A percentile compares a stretch with the other conserved stretches of the same genome.
These are phyloP conservation scores for Ogataea allantospora DNA, from an alignment of 805 yeast genomes.

Conservation along the genomic window DNA sequence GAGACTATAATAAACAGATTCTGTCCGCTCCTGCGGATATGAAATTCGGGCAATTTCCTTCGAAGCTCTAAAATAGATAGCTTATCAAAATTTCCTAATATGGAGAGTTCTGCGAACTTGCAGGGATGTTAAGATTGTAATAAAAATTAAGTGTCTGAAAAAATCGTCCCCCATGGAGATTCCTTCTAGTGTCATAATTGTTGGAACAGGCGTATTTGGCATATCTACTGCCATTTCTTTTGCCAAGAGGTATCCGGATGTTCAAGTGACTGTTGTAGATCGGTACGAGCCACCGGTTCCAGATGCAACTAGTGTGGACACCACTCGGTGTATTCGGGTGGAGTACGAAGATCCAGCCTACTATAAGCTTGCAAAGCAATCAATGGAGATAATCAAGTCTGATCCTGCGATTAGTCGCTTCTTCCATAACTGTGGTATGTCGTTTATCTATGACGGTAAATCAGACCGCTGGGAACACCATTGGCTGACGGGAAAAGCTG, in stretches of 20 bases:
- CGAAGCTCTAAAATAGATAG: neutral
- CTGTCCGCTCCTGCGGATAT: constrained; percentile 18
- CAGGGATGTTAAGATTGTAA: neutral
- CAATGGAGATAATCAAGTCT: constrained; percentile 19
- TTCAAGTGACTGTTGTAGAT: constrained; percentile 23
- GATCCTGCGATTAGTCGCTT: constrained; percentile 24
- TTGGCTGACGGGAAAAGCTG: constrained; percentile 16
- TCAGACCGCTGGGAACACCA: constrained; percentile 26
- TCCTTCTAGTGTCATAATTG: constrained; percentile 29
- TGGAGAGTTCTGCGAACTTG: neutral
- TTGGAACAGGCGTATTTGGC: constrained; percentile 55
- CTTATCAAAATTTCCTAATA: neutral
- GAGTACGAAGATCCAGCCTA: constrained; percentile 25
- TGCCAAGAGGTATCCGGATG: constrained; percentile 21
- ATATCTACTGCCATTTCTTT: constrained; percentile 40
- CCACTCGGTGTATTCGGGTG: constrained; percentile 26
- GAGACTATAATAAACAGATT: constrained; percentile 24
- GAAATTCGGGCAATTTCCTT: constrained; percentile 6
- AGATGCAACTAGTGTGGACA: constrained; percentile 28
- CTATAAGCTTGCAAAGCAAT: constrained; percentile 22
- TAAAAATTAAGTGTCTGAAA: too few species aligned
- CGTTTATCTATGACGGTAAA: constrained; percentile 26
- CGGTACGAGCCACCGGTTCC: constrained; percentile 30
- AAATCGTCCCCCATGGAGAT: constrained; percentile 15
- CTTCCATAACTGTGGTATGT: constrained; percentile 28